Evolutionary conservation across 2,329 filamentous ascomycete genomes (phyloP).

Genomic region (Claviceps sp.): DNA sequence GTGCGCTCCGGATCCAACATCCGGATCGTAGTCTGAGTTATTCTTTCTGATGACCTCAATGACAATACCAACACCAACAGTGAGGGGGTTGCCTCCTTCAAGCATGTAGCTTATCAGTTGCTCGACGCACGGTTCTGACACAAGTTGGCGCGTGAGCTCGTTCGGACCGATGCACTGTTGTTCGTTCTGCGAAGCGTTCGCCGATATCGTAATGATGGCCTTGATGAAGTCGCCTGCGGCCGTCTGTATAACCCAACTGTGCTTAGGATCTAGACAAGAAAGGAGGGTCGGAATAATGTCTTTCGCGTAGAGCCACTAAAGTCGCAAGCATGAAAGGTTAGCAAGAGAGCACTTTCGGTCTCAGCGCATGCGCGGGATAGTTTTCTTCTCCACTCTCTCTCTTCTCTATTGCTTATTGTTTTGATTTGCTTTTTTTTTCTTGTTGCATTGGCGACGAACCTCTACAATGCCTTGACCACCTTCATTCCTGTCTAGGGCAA

Average conservation of each 20-base stretch:
- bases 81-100: constrained; percentile 81
- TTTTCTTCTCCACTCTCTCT: background rate
- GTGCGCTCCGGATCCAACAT: constrained; percentile 70
- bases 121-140: constrained; percentile 73
- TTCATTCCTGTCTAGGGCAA: constrained; percentile 86
- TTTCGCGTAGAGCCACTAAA: constrained; percentile 80
- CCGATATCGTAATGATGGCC: constrained; percentile 96
- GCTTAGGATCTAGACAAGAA: constrained; percentile 72
- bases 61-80: constrained; percentile 90
- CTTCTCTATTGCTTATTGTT: background rate
- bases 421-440: background rate
- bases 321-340: background rate
- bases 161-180: constrained; percentile 98
- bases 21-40: constrained; percentile 96
- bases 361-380: background rate
- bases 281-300: constrained; percentile 77
- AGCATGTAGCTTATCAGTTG: constrained; percentile 87
- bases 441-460: constrained; percentile 35
- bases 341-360: background rate
- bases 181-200: constrained; percentile 94
- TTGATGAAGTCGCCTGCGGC: constrained; percentile 96
- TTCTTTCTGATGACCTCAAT: constrained; percentile 99
- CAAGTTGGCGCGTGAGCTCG: constrained; percentile 85
- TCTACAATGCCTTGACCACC: constrained; percentile 88
- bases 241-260: constrained; percentile 84